Percentiles rank a stretch among this genome's conserved stretches.
Conservation (phyloP, 192 early-diverging fungal species). For the Coemansia sp. region DNA sequence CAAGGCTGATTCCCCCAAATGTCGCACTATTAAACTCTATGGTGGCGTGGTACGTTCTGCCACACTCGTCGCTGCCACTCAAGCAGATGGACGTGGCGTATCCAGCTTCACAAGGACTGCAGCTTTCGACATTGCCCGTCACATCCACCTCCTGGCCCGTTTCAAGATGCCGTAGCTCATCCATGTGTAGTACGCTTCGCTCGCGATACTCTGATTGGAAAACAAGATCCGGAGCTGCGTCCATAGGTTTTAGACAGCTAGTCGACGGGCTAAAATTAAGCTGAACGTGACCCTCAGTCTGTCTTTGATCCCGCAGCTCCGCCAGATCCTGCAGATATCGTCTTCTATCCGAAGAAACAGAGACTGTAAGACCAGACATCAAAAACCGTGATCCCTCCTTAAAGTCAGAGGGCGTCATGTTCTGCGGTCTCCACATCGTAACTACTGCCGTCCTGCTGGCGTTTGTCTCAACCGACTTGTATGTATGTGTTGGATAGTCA, state of each 20-base stretch:
- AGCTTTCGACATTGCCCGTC: slow-evolving; percentile 13
- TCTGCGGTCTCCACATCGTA: slow-evolving; percentile 40
- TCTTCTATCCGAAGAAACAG: slow-evolving; percentile 1
- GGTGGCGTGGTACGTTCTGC: slow-evolving; percentile 8
- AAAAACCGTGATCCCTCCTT: slow-evolving; percentile 33
- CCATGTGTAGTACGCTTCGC: slow-evolving; percentile 25
- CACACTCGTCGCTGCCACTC: slow-evolving; percentile 14
- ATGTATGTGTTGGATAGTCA: slow-evolving; percentile 41
- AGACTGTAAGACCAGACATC: slow-evolving; percentile 28
- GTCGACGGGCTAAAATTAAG: slow-evolving; percentile 24
- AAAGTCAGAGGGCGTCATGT: slow-evolving; percentile 25
- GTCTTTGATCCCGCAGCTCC: neutral
- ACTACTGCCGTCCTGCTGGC: slow-evolving; percentile 14
- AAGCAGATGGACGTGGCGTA: slow-evolving; percentile 16
- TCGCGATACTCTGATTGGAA: slow-evolving; percentile 27
- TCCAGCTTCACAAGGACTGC: neutral
- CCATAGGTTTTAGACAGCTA: slow-evolving; percentile 16
- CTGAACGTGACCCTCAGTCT: slow-evolving; percentile 3
- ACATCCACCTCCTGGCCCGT: slow-evolving; percentile 37
- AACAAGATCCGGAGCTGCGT: slow-evolving; percentile 14
- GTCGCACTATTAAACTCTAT: slow-evolving; percentile 21
- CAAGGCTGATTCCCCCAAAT: slow-evolving; percentile 21
- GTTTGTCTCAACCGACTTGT: slow-evolving; percentile 6
- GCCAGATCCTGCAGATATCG: neutral
- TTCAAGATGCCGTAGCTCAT: slow-evolving; percentile 25